Base-by-base conservation (phyloP, 129 eudicot genomes). In the Kitagawia praeruptora region DNA sequence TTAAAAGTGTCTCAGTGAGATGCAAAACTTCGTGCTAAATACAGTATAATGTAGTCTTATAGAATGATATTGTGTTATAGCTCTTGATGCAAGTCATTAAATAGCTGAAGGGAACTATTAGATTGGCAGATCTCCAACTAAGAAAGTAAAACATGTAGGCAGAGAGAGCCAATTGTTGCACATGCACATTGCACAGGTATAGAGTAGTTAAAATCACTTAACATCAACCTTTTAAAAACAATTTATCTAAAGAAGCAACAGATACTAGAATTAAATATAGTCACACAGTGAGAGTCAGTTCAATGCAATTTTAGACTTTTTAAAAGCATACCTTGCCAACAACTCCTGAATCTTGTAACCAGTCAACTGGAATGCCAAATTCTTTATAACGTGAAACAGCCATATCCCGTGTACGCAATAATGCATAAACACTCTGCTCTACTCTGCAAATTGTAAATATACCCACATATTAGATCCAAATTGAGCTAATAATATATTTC, bases 361-460 rank as follows among this genome's bases (percentile, higher is more conserved):
- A 95, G 73, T 92, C 86, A 40, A 86, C 85, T 0, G 99, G 99
- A 79, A 95, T 92, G 21, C 99, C 97, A 70, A 95, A 92, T 79
- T 92, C 99, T 80, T 78, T 92, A 76, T 95, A 95, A 71, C 99
- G 90, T 23, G 99, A 95, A 80, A 92, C 85, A 40, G 99, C 94
- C 97, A 95, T 92, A 83, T 95, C 99, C 21, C 99, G 79, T 74
- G 99, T 95, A 15, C 99, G 93, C 84, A 95, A 72, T 27, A 92
- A 82, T 70, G 97, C 96, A 84, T 88, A 88, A 25, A 95, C 99
- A 84, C 99, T 90, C 58, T 88, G 87, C 85, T 95, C 99, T 82
- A 95, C 96, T 83, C 99, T 95, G 89, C 14, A 75, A 77, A 74
- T 31, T 67, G 73, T 61, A 67, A 67, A 15, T 3, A 66, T 14